Percentiles rank a stretch among this genome's conserved stretches.
Evolutionary conservation across 306 rosid species (phyloP).

Genomic region (Glycine latifolia): DNA sequence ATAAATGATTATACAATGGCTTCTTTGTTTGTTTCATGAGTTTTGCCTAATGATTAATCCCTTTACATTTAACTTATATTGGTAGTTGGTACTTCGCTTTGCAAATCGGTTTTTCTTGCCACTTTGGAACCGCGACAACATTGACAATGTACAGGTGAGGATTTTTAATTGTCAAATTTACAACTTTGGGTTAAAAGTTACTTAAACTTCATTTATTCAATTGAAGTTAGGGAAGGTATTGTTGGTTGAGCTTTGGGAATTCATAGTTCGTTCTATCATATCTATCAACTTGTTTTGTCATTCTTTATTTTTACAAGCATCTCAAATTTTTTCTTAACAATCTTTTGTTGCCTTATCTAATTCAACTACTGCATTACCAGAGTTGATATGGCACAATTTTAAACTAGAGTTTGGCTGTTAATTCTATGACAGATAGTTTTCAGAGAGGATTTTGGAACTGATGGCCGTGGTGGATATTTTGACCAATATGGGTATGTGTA

Average conservation of each 20-base stretch:
- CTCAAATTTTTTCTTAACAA: slow-evolving; percentile 11
- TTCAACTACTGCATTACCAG: slow-evolving; percentile 24
- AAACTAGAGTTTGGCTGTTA: slow-evolving; percentile 21
- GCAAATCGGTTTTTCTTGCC: slow-evolving; percentile 88
- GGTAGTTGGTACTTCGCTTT: slow-evolving; percentile 89
- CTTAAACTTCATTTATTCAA: slow-evolving; percentile 13
- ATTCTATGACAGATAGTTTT: slow-evolving; percentile 73
- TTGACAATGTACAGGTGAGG: slow-evolving; percentile 80
- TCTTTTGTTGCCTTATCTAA: slow-evolving; percentile 27
- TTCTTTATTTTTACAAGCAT: neutral
- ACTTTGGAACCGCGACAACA: slow-evolving; percentile 93
- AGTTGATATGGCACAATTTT: slow-evolving; percentile 5
- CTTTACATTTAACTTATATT: slow-evolving; percentile 39
- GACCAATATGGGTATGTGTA: slow-evolving; percentile 83
- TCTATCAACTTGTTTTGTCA: neutral
- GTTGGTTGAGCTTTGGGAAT: neutral
- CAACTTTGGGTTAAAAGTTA: slow-evolving; percentile 28
- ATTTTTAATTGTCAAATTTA: slow-evolving; percentile 37
- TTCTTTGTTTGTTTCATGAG: slow-evolving; percentile 39
- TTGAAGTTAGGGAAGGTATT: neutral
- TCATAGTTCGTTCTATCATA: slow-evolving; percentile 26
- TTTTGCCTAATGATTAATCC: slow-evolving; percentile 38
- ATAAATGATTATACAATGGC: slow-evolving; percentile 26
- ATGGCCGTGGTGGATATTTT: slow-evolving; percentile 94
- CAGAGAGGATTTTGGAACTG: slow-evolving; percentile 95